Evolutionary conservation across 108 stramenopile species (phyloP).

Genomic region (Cyclotella choctawhatcheeana): DNA sequence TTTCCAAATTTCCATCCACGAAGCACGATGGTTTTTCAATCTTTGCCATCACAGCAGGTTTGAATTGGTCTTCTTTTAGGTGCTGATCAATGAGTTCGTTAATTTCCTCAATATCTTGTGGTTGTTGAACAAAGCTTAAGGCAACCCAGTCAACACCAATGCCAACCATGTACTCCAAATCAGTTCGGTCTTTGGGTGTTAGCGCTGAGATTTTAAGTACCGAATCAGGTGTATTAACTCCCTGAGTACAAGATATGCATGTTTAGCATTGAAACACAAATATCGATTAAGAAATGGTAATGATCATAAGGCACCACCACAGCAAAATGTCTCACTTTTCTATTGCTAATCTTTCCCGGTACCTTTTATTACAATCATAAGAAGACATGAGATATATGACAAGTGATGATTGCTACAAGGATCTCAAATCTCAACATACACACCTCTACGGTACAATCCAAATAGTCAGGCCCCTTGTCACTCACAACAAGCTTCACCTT

Average conservation of each 20-base stretch:
- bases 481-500: slow-evolving; percentile 85
- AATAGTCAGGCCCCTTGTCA: slow-evolving; percentile 63
- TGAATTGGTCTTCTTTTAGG: slow-evolving; percentile 36
- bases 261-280: slow-evolving; percentile 4
- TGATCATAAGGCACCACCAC: background rate
- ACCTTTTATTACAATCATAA: no score
- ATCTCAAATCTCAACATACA: no score
- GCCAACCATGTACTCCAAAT: slow-evolving; percentile 77
- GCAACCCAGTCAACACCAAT: slow-evolving; percentile 86
- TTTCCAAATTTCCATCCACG: slow-evolving; percentile 62
- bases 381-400: no score
- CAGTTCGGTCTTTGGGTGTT: slow-evolving; percentile 85
- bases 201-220: slow-evolving; percentile 82
- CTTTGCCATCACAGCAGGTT: slow-evolving; percentile 81
- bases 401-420: no score
- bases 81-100: slow-evolving; percentile 56
- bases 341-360: slow-evolving; percentile 79
- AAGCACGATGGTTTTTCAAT: slow-evolving; percentile 83
- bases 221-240: slow-evolving; percentile 86
- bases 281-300: no score
- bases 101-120: slow-evolving; percentile 74
- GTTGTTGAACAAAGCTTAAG: slow-evolving; percentile 79
- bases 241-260: slow-evolving; percentile 36
- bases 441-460: slow-evolving; percentile 79
- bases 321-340: slow-evolving; percentile 53